A percentile compares a stretch with the other conserved stretches of the same genome.
These are phyloP conservation scores for Cyclotella cryptica DNA, from an alignment of 108 stramenopile species.

Conservation along the genomic window DNA sequence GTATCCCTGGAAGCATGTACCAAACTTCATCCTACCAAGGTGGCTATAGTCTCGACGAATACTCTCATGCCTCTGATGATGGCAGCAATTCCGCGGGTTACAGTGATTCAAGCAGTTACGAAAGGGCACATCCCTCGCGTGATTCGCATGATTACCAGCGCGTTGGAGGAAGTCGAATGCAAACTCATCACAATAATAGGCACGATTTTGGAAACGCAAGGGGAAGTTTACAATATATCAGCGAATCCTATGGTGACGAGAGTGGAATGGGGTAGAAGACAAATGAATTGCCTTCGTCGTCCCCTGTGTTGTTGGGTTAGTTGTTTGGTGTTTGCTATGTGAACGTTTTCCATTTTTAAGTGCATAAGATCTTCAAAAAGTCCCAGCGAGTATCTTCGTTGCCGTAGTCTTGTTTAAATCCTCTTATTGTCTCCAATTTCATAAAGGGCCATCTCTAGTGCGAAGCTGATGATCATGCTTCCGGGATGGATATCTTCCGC, in stretches of 20 bases:
- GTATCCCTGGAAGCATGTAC: constrained; percentile 20
- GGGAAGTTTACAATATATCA: constrained; percentile 38
- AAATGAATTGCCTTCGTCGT: neutral
- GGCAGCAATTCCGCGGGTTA: constrained; percentile 23
- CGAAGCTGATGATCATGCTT: no score
- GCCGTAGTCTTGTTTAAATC: no score
- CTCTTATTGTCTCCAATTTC: no score
- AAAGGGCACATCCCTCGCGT: neutral
- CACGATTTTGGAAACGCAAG: constrained; percentile 23
- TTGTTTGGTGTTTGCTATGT: no score
- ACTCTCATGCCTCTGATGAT: constrained; percentile 45
- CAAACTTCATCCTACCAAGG: constrained; percentile 26
- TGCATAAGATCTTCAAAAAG: no score
- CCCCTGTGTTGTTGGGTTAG: no score
- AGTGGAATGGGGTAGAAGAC: constrained; percentile 22
- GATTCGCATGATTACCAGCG: constrained; percentile 20
- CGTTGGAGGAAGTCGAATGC: neutral
- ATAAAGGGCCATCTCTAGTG: no score
- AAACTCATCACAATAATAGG: constrained; percentile 3
- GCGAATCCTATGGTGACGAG: constrained; percentile 34
- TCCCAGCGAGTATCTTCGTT: no score
- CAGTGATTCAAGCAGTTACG: constrained; percentile 38
- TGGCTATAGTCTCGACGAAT: constrained; percentile 48
- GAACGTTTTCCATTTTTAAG: no score
- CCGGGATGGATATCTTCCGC: no score